A percentile compares a stretch with the other conserved stretches of the same genome.
These are phyloP conservation scores for Naganishia vishniacii DNA, from an alignment of 768 basidiomycete genomes.

Conservation along the genomic window DNA sequence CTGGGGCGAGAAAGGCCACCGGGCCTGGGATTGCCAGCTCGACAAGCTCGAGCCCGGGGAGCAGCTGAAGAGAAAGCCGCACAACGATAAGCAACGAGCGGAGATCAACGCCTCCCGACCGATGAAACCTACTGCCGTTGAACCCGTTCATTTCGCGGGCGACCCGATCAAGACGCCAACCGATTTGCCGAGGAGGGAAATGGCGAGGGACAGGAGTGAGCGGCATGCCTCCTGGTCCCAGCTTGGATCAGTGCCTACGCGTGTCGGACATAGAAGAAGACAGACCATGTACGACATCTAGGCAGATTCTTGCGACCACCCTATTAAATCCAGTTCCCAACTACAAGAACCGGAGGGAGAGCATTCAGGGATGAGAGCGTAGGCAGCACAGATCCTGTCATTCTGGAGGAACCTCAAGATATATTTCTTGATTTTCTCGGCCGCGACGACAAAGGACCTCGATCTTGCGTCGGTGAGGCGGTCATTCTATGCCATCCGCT, in stretches of 20 bases:
- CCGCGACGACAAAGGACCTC: neutral
- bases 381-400: neutral
- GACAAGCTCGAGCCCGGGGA: neutral
- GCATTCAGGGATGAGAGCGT: conserved; percentile 1
- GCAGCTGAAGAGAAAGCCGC: neutral
- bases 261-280: no score
- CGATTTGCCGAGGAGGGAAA: neutral
- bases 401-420: neutral
- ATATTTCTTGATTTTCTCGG: neutral
- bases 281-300: no score
- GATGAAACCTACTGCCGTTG: neutral
- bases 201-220: conserved; percentile 1
- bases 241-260: no score
- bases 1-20: neutral
- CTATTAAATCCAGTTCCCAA: no score
- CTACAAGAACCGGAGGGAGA: no score
- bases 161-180: neutral
- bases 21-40: neutral
- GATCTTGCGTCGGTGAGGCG: neutral
- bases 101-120: neutral
- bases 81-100: neutral
- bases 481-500: neutral
- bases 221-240: neutral
- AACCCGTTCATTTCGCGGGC: neutral
- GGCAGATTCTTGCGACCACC: no score